Base-by-base conservation (phyloP, 768 basidiomycete species). In the Podaxis pistillaris region DNA sequence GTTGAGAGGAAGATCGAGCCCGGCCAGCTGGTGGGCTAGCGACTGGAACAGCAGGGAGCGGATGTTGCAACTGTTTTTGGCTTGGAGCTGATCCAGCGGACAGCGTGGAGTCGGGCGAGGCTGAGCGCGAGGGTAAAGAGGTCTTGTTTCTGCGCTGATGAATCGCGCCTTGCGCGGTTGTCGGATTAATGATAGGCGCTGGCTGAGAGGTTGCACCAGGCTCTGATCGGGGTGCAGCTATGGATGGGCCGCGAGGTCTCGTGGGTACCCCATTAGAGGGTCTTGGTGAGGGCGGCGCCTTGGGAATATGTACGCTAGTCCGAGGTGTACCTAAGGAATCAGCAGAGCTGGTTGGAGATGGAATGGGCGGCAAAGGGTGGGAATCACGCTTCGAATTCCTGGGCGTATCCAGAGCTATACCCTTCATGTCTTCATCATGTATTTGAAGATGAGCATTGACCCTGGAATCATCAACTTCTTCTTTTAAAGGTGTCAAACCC, bases 1-100 rank as follows among this genome's bases (percentile, higher is more conserved):
- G 90, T 66, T 93, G 92, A 41, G 92, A 93, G 12, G 83, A 85
- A 38, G 92, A 89, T 52, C 92, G 83, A 61, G 69, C 81, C 62
- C 92, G 83, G 22, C 79, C 78, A 33, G 70, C 71, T 1, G 79
- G 72, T 28, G 72, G 69, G 41, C 70, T 71, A 44, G 62, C 68
- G 58, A 74, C 70, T 38, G 78, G 76, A 63, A 68, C 77, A 37
- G 77, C 72, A 30, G 81, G 82, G 36, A 79, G 80, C 37, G 67
- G 66, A 41, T 66, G 66, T 58, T 73, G 70, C 54, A 75, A 73
- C 67, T 73, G 67, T 26, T 70, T 72, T 17, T 50, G 49, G 12
- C 26, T 50, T 24, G 68, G 79, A 62, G 68, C 70, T 17, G 82
- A 82, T 55, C 77, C 77, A 33, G 72, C 74, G 8, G 82, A 83